Base-by-base conservation (phyloP, 208 protist species). In the Angomonas ambiguus region DNA sequence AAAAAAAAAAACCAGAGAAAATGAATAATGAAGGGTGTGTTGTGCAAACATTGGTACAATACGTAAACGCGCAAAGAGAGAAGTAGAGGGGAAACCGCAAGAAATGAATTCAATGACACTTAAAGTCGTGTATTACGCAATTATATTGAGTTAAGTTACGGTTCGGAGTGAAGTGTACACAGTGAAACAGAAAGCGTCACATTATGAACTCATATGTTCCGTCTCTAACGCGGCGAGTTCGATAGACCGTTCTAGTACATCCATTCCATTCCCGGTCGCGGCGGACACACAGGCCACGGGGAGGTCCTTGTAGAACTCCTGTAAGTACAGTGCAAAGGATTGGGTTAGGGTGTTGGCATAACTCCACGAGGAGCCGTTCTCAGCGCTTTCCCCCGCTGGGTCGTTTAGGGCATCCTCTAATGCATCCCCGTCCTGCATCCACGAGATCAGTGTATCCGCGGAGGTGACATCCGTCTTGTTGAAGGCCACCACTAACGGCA, bases 401-500 rank as follows among this genome's bases (percentile, higher is more conserved):
- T 5, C 42, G 27, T 85, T 71, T 10, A 98, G 88, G 16, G 84
- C 81, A 1, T 89, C 83, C 58, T 90, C 72, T 13, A 98, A 82
- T 0, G 80, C 81, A 35, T 98, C 92, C 51, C 79, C 88, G 82
- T 99, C 95, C 3, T 69, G 76, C 98, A 99, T 98, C 97, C 98
- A 99, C 33, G 82, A 62, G 5, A 90, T 71, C 10, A 88, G 84
- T 13, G 91, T 89, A 25, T 92, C 79, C 16, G 91, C 89, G 1
- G 77, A 87, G 22, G 85, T 69, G 18, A 99, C 85, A 67, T 99
- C 98, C 0, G 71, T 95, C 67, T 99, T 99, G 80, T 99, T 99
- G 77, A 99, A 99, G n/a, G 93, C 92, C 5, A 99, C 59, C 3
- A 99, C 64, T 20, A 99, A 88, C n/a, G 98, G 98, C 28, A 99